Base-by-base conservation (phyloP, 176 grass and related monocot genomes). In the Musa schizocarpa region DNA sequence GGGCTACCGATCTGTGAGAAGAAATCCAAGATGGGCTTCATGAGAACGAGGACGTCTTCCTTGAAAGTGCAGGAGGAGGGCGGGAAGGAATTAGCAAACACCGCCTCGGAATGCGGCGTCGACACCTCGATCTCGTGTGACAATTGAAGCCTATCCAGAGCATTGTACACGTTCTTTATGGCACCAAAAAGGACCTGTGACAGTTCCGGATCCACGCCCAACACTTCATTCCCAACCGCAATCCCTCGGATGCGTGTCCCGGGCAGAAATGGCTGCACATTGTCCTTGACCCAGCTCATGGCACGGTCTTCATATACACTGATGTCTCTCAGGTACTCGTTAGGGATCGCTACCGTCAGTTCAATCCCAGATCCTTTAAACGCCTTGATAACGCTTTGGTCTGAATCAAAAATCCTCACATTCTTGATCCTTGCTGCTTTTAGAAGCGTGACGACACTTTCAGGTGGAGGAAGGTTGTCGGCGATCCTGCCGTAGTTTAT, bases 401-500 rank as follows among this genome's bases (percentile, higher is more conserved):
- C 88, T 0, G 85, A 63, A 53, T 99, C 88, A 27, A 85, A 99
- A 80, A 99, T 99, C 74, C 93, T 95, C 76, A 95, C 91, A 69
- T 99, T 99, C 82, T 92, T 89, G 82, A 99, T 88, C 80, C 88
- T 99, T 21, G 88, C 85, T 13, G 49, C 80, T 76, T 82, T 89
- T 20, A 99, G 87, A 11, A 99, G 91, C 29, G 74, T 74, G 6
- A 95, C 96, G 1, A 99, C 96, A 72, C 78, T 95, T 72, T 92
- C 96, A 9, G 96, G 86, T 17, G 91, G 65, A 14, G 88, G 96
- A 59, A 95, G 80, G 81, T 99, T 92, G 76, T 99, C 74, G 19
- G 96, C 96, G 53, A 99, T 94, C 63, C 96, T 83, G 17, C 96
- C 96, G 0, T 99, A 99, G 74, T 99, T 99, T 80, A 99, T 69